Base-by-base conservation (phyloP, 768 basidiomycete genomes). In the Termitomyces sp. region DNA sequence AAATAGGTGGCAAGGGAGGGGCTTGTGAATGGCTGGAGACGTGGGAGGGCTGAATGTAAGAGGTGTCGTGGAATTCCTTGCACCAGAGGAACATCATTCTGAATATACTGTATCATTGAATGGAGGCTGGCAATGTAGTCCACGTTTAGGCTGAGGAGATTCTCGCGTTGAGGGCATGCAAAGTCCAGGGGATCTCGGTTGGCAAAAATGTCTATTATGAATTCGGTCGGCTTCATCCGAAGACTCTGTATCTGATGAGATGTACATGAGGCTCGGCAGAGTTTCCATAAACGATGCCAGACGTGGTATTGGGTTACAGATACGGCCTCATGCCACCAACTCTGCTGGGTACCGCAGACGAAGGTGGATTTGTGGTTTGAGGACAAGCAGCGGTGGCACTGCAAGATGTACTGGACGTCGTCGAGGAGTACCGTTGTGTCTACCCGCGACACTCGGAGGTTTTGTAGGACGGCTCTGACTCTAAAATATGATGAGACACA, bases 201-300 rank as follows among this genome's bases (percentile, higher is more conserved):
- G 66, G 64, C 5, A 61, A 64, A 52, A 58, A 55, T 18, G 66
- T 65, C 66, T 66, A 29, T 6, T 28, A n/a, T n/a, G n/a, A n/a
- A n/a, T n/a, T 31, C 37, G 44, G 13, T 36, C 20, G 29, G 53
- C 22, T 51, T 46, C 4, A 4, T 10, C 51, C 4, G 45, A 46
- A n/a, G 39, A 33, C 0, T 1, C 41, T n/a, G 33, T 15, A 6
- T 8, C 31, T 42, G 1, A 42, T n/a, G 8, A 49, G 26, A 63
- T 64, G 18, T 56, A 68, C 66, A 4, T 65, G 65, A 46, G 65
- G 56, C 39, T 59, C 59, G 18, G 66, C 61, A 18, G 54, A 62
- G 45, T 66, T 65, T 18, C 62, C 63, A n/a, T 62, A 58, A 52
- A 58, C 28, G 46, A 61, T 54, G 34, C 54, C 31, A 60, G 56